Conservation (phyloP, 805 yeast species). For the Ogataea wickerhamii region DNA sequence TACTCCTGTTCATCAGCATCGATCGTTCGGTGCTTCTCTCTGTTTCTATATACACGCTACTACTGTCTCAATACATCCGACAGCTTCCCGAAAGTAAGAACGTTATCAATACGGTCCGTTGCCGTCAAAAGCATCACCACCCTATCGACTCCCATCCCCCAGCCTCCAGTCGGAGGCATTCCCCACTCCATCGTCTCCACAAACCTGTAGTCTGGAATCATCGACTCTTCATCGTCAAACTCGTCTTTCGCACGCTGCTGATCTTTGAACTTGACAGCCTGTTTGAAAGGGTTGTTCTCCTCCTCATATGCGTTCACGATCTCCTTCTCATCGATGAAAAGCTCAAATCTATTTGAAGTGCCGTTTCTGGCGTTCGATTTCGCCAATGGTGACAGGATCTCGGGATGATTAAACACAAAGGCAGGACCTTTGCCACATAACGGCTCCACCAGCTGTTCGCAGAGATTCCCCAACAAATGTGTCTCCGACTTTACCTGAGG, state of each 20-base stretch:
- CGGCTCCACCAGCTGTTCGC: conserved; percentile 62
- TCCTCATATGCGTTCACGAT: conserved; percentile 94
- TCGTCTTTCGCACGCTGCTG: conserved; percentile 52
- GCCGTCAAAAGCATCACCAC: conserved; percentile 74
- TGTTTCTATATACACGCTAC: too few relatives aligned
- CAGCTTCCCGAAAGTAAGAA: conserved; percentile 69
- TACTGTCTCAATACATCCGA: conserved; percentile 66
- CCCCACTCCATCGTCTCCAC: conserved; percentile 85
- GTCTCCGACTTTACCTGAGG: conserved; percentile 48
- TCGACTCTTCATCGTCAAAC: conserved; percentile 55
- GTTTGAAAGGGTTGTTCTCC: conserved; percentile 82
- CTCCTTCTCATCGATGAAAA: conserved; percentile 77
- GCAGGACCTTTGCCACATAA: conserved; percentile 57
- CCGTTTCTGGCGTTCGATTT: conserved; percentile 51
- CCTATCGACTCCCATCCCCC: conserved; percentile 95
- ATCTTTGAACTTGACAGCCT: conserved; percentile 53
- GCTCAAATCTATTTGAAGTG: conserved; percentile 73
- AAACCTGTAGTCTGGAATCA: conserved; percentile 69
- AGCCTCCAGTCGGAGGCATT: conserved; percentile 96
- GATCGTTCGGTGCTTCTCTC: too few relatives aligned
- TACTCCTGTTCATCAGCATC: too few relatives aligned
- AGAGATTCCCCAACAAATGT: conserved; percentile 61
- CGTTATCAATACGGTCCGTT: conserved; percentile 65
- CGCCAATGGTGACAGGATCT: conserved; percentile 81
- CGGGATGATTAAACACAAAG: conserved; percentile 79